These are phyloP conservation scores for Pythium dissimile DNA, from an alignment of 352 stramenopile genomes.

Conservation along the genomic window DNA sequence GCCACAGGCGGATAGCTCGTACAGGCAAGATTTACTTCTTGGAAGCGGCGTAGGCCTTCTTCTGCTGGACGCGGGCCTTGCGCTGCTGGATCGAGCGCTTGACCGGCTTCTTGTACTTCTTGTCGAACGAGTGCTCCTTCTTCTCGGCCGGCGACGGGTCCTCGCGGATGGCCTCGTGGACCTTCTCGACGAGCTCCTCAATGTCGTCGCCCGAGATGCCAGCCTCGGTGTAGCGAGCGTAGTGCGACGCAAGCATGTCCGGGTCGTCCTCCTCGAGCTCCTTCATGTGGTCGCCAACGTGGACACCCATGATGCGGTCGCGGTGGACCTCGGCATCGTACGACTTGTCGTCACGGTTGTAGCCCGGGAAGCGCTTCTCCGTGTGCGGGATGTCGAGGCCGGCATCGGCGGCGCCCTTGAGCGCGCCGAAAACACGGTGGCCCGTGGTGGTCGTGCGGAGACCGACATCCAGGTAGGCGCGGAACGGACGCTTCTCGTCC, in stretches of 20 bases:
- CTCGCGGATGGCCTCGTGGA: constrained; percentile 97
- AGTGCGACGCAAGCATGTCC: constrained; percentile 97
- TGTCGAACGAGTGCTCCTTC: constrained; percentile 90
- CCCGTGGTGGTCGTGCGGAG: constrained; percentile 97
- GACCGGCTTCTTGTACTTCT: constrained; percentile 91
- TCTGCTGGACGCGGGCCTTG: constrained; percentile 94
- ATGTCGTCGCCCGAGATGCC: constrained; percentile 92
- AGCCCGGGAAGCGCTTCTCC: constrained; percentile 99
- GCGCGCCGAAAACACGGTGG: constrained; percentile 97
- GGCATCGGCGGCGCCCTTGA: constrained; percentile 98
- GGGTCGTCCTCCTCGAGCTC: constrained; percentile 99
- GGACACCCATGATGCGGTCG: constrained; percentile 97
- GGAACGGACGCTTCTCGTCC: constrained; percentile 97
- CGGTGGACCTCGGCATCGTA: constrained; percentile 98
- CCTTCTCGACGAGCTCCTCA: constrained; percentile 90
- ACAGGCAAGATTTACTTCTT: constrained; percentile 23
- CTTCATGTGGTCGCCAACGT: constrained; percentile 99
- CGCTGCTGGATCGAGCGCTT: constrained; percentile 95
- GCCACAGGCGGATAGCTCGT: no score
- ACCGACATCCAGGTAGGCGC: constrained; percentile 97
- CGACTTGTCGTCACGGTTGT: constrained; percentile 97
- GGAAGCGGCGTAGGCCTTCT: constrained; percentile 92
- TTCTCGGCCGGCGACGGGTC: constrained; percentile 93
- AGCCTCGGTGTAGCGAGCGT: constrained; percentile 94
- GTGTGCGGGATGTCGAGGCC: constrained; percentile 98